phyloP scores from a whole-genome alignment of 768 basidiomycete species.

The Collybia mongolica region DNA sequence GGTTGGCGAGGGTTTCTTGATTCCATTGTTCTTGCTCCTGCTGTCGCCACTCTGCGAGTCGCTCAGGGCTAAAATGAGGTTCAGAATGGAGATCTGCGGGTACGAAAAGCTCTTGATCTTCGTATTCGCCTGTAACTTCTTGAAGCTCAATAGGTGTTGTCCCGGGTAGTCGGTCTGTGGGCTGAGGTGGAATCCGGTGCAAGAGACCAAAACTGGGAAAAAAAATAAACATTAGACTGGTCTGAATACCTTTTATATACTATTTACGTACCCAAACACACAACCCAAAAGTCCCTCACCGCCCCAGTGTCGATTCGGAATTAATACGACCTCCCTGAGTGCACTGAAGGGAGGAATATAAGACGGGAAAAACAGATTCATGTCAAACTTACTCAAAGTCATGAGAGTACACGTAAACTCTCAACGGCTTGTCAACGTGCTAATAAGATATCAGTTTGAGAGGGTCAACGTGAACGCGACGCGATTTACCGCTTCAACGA shows the following conservation, averaged over 20 bases:
- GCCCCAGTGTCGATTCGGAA: constrained; percentile 97
- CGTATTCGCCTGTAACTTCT: constrained; percentile 48
- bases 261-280: constrained; percentile 78
- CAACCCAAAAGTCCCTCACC: constrained; percentile 95
- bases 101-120: constrained; percentile 68
- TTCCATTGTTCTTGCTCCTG: constrained; percentile 31
- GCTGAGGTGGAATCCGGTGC: constrained; percentile 87
- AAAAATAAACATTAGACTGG: constrained; percentile 4
- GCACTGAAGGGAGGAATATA: constrained; percentile 49
- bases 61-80: constrained; percentile 20
- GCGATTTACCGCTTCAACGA: constrained; percentile 82
- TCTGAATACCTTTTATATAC: constrained; percentile 2
- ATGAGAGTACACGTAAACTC: constrained; percentile 95
- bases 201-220: constrained; percentile 76
- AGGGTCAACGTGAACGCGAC: neutral
- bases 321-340: constrained; percentile 87
- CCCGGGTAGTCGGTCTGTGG: constrained; percentile 55
- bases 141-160: constrained; percentile 55
- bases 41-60: constrained; percentile 26
- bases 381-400: constrained; percentile 82
- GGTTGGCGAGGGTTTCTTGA: constrained; percentile 20
- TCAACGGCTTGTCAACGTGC: constrained; percentile 92
- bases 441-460: constrained; percentile 25
- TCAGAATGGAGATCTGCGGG: constrained; percentile 56
- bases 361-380: constrained; percentile 4